phyloP scores from a whole-genome alignment of 1,284 basidiomycete genomes.

The Pulchroboletus neoregius region DNA sequence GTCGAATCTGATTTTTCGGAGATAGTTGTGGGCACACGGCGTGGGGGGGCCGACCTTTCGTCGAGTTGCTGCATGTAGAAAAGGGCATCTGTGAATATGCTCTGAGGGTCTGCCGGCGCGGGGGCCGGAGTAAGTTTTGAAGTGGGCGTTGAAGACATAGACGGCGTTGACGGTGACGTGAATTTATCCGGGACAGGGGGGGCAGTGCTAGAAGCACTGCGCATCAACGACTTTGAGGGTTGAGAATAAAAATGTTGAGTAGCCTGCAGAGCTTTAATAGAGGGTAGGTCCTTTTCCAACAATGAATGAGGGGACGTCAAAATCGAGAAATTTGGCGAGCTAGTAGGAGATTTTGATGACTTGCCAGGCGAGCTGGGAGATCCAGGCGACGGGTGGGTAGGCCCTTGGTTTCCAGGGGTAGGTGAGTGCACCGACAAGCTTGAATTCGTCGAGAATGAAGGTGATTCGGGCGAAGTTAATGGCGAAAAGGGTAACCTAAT shows the following conservation, averaged over 20 bases:
- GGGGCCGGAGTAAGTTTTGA: slow-evolving; percentile 17
- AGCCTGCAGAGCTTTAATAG: slow-evolving; percentile 30
- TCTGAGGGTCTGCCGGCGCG: slow-evolving; percentile 28
- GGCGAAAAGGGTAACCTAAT: slow-evolving; percentile 33
- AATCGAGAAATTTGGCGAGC: slow-evolving; percentile 38
- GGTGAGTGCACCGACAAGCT: slow-evolving; percentile 26
- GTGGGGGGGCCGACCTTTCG: slow-evolving; percentile 29
- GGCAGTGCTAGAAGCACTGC: slow-evolving; percentile 11
- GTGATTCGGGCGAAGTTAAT: slow-evolving; percentile 29
- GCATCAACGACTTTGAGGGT: slow-evolving; percentile 17
- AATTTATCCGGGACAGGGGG: slow-evolving; percentile 31
- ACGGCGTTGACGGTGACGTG: slow-evolving; percentile 3
- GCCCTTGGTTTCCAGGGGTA: slow-evolving; percentile 15
- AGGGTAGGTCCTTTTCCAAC: slow-evolving; percentile 33
- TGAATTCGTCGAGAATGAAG: slow-evolving; percentile 33
- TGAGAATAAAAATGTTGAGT: slow-evolving; percentile 8
- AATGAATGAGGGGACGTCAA: slow-evolving; percentile 45
- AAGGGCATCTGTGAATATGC: slow-evolving; percentile 56
- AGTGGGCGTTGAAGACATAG: slow-evolving; percentile 9
- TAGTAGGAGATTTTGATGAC: slow-evolving; percentile 19
- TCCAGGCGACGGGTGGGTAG: slow-evolving; percentile 14
- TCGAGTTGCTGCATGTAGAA: slow-evolving; percentile 65
- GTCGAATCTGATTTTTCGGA: slow-evolving; percentile 32
- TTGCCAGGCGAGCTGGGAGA: slow-evolving; percentile 17
- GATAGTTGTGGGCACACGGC: slow-evolving; percentile 42